phyloP scores from a whole-genome alignment of 345 rosid species.

The Euphorbia lathyris region DNA sequence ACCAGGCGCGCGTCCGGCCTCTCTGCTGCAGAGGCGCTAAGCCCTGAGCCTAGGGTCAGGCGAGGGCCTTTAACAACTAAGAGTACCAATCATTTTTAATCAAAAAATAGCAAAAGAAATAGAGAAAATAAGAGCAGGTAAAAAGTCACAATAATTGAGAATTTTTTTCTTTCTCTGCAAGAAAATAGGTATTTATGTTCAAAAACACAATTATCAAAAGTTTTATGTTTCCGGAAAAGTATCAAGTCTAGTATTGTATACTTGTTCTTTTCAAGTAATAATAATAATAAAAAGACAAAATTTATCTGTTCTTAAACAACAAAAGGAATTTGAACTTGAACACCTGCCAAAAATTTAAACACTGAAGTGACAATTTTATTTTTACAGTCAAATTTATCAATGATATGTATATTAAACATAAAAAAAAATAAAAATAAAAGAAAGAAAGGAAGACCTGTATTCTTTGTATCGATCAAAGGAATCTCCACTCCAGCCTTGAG shows the following conservation, averaged over 20 bases:
- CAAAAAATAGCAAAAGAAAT: not conserved
- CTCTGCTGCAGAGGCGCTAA: too few relatives aligned
- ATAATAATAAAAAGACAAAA: not conserved
- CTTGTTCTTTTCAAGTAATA: not conserved
- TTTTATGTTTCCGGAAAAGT: not conserved
- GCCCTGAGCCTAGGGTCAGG: too few relatives aligned
- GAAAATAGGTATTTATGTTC: not conserved
- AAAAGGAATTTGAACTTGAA: not conserved
- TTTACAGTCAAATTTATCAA: not conserved
- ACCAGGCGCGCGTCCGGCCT: too few relatives aligned
- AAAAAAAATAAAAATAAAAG: not conserved
- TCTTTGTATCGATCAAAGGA: slow-evolving; percentile 91
- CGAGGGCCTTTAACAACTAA: too few relatives aligned
- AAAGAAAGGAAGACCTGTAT: slow-evolving; percentile 50
- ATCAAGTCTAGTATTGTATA: not conserved
- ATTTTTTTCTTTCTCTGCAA: not conserved
- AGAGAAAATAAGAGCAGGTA: not conserved
- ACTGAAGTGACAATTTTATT: not conserved
- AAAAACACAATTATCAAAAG: not conserved
- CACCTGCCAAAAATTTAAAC: not conserved
- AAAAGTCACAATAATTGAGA: not conserved
- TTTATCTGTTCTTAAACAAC: not conserved
- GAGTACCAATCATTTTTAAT: not conserved
- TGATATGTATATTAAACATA: not conserved
- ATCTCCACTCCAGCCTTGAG: slow-evolving; percentile 98